A percentile compares a stretch with the other conserved stretches of the same genome.
These are phyloP conservation scores for Arxiozyma slooffiae DNA, from an alignment of 1,139 yeast species.

Conservation along the genomic window DNA sequence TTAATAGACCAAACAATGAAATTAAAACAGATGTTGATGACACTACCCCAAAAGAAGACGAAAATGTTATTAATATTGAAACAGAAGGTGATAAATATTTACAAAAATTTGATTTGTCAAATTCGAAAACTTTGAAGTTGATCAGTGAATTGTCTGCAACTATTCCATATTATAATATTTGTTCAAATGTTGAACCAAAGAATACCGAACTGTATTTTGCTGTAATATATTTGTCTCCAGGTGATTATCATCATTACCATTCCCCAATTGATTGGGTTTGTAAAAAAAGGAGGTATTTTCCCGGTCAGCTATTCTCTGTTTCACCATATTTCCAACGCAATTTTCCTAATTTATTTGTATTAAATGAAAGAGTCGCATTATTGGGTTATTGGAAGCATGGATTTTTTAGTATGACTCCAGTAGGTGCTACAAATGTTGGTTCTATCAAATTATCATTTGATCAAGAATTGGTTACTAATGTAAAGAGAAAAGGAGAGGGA, in stretches of 20 bases:
- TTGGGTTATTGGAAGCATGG: conserved; percentile 96
- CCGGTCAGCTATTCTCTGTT: conserved; percentile 91
- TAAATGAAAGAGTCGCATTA: conserved; percentile 91
- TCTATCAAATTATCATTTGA: conserved; percentile 88
- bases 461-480: conserved; percentile 75
- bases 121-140: conserved; percentile 22
- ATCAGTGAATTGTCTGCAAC: conserved; percentile 22
- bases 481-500: conserved; percentile 28
- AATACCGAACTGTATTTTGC: conserved; percentile 66
- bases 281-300: conserved; percentile 85
- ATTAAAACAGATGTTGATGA: neutral
- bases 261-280: conserved; percentile 97
- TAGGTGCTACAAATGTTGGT: conserved; percentile 98
- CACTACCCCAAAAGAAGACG: neutral
- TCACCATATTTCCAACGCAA: conserved; percentile 93
- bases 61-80: conserved; percentile 41
- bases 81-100: conserved; percentile 51
- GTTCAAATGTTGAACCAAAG: conserved; percentile 17
- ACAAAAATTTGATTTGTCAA: conserved; percentile 37
- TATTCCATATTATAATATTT: conserved; percentile 10
- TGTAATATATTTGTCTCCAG: conserved; percentile 94
- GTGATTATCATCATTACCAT: conserved; percentile 95
- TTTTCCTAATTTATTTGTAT: conserved; percentile 73
- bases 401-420: conserved; percentile 97
- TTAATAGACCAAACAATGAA: neutral